Evolutionary conservation across 1,284 basidiomycete species (phyloP).

Genomic region (Rugiboletus extremiorientalis): DNA sequence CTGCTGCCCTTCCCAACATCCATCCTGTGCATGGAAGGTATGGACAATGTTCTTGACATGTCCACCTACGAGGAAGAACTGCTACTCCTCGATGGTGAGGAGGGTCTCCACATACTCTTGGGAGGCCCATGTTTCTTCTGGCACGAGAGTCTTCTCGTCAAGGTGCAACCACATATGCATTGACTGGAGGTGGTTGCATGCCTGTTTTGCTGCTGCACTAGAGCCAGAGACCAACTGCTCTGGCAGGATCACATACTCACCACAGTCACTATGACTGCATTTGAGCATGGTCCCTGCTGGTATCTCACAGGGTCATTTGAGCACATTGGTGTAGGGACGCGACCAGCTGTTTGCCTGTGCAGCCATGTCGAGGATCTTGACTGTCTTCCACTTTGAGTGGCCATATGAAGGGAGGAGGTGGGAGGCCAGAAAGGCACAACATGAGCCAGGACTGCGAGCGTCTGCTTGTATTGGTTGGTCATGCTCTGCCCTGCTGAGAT

Average conservation of each 20-base stretch:
- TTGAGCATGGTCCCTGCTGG: rapidly evolving
- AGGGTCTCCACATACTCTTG: not conserved
- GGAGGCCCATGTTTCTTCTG: not conserved
- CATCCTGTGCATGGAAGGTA: not conserved
- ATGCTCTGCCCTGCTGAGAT: not conserved
- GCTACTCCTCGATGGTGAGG: not conserved
- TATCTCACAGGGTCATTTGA: not conserved
- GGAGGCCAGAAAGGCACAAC: not conserved
- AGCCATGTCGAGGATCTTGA: not conserved
- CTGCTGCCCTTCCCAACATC: not conserved
- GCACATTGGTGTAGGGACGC: not conserved
- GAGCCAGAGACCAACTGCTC: not conserved
- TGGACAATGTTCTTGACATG: not conserved
- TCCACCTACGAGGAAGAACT: not conserved
- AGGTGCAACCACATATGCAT: not conserved
- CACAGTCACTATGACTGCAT: not conserved
- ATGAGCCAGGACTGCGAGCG: not conserved
- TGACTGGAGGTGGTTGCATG: no score
- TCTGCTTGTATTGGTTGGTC: not conserved
- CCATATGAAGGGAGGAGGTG: not conserved
- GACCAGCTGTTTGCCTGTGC: not conserved
- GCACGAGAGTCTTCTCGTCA: not conserved
- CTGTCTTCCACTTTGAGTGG: not conserved
- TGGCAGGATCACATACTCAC: not conserved
- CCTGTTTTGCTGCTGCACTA: rapidly evolving